Conservation (phyloP, 2,329 filamentous ascomycete genomes). For the Verticillium isaacii region DNA sequence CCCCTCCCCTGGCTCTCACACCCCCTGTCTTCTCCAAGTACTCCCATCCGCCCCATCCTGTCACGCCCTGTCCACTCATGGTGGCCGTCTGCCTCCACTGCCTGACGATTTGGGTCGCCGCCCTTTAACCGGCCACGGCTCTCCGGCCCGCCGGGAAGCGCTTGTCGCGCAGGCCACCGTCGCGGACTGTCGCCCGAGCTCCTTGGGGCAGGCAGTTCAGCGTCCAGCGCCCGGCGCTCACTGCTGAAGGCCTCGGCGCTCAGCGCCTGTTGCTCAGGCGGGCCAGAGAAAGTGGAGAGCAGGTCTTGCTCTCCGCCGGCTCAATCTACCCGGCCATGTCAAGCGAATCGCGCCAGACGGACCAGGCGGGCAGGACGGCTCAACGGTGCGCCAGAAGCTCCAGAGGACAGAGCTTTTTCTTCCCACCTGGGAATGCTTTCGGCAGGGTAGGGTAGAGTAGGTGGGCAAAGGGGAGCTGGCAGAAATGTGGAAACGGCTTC, state of each 20-base stretch:
- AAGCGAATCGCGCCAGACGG: background rate
- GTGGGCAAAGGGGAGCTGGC: background rate
- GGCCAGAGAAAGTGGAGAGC: background rate
- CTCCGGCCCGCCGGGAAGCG: constrained; percentile 2
- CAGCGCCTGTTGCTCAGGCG: background rate
- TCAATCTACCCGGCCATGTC: background rate
- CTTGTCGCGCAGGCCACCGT: background rate
- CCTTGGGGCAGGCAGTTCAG: too few species aligned
- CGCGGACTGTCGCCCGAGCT: background rate
- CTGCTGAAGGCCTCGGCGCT: too few species aligned
- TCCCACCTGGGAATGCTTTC: background rate
- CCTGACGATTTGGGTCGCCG: background rate
- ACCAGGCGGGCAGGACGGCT: background rate
- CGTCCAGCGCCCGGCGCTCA: too few species aligned
- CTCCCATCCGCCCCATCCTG: too few species aligned
- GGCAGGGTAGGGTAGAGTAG: background rate
- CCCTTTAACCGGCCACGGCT: constrained; percentile 2
- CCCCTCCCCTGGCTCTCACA: too few species aligned
- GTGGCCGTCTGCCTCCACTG: background rate
- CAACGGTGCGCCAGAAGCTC: background rate
- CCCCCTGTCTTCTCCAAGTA: too few species aligned
- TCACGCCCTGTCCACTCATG: background rate
- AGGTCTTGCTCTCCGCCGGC: background rate
- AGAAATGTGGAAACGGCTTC: background rate
- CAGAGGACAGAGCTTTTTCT: background rate